A percentile compares a stretch with the other conserved stretches of the same genome.
phyloP scores from a whole-genome alignment of 495 filamentous ascomycete species.

The Aspergillus sclerotiicarbonarius region DNA sequence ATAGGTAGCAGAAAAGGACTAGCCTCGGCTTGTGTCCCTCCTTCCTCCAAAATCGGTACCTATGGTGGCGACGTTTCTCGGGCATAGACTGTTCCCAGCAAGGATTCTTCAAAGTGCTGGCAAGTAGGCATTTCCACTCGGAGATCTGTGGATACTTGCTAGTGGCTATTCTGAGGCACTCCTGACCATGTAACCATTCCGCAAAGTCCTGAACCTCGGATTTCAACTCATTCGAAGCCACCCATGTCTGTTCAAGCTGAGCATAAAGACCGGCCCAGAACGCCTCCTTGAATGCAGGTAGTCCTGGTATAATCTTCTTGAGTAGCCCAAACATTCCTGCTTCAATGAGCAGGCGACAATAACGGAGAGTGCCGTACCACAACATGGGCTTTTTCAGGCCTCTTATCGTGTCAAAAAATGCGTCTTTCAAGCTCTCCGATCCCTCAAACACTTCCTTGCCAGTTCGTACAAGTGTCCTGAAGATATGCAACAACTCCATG shows the following conservation, averaged over 20 bases:
- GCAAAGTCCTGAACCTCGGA: neutral
- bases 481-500: conserved; percentile 6
- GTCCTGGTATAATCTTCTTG: neutral
- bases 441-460: neutral
- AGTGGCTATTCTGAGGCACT: too few relatives aligned
- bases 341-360: neutral
- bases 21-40: too few relatives aligned
- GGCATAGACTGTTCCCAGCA: too few relatives aligned
- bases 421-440: neutral
- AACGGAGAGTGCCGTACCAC: conserved; percentile 8
- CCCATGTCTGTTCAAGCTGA: conserved; percentile 1
- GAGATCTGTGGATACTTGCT: too few relatives aligned
- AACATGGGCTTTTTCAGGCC: neutral
- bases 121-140: too few relatives aligned
- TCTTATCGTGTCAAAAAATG: conserved; percentile 1
- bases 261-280: conserved; percentile 7
- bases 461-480: neutral
- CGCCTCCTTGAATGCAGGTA: neutral
- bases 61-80: too few relatives aligned
- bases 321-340: neutral
- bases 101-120: too few relatives aligned
- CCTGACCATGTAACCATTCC: neutral
- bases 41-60: too few relatives aligned
- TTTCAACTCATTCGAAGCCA: neutral
- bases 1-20: too few relatives aligned